These are phyloP conservation scores for Dioscorea cayenensis DNA, from an alignment of 116 monocot genomes.

Conservation along the genomic window DNA sequence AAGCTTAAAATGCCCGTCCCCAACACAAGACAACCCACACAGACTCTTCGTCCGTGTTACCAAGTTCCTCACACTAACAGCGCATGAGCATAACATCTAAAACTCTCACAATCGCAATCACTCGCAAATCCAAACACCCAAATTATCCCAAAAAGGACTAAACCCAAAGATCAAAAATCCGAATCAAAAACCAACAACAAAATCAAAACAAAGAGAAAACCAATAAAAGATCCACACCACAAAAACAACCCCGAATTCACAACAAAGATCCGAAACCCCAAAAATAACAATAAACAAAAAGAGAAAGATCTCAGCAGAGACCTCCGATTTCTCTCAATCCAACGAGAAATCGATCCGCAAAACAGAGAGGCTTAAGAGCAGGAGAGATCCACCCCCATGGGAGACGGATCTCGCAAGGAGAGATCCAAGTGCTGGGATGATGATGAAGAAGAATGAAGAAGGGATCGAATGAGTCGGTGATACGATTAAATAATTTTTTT, in stretches of 20 bases:
- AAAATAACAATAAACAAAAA: background rate
- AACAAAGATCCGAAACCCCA: no score
- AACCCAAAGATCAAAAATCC: background rate
- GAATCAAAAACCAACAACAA: background rate
- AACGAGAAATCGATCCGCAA: background rate
- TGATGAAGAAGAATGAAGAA: background rate
- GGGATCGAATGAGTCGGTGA: background rate
- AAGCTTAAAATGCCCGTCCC: constrained; percentile 11
- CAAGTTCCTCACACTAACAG: constrained; percentile 30
- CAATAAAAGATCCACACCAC: no score
- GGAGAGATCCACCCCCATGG: background rate
- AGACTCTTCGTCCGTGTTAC: constrained; percentile 16
- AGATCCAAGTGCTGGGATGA: background rate
- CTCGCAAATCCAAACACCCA: background rate
- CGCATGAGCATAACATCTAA: constrained; percentile 71
- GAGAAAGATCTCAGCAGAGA: background rate
- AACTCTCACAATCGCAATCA: background rate
- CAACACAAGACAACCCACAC: constrained; percentile 11
- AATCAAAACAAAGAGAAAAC: background rate
- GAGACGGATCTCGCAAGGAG: background rate
- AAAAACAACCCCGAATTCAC: no score
- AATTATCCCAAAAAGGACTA: background rate
- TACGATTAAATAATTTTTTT: background rate
- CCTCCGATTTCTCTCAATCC: background rate
- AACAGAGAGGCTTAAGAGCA: background rate